phyloP scores from a whole-genome alignment of 139 green algal species.

The Closterium sp. region DNA sequence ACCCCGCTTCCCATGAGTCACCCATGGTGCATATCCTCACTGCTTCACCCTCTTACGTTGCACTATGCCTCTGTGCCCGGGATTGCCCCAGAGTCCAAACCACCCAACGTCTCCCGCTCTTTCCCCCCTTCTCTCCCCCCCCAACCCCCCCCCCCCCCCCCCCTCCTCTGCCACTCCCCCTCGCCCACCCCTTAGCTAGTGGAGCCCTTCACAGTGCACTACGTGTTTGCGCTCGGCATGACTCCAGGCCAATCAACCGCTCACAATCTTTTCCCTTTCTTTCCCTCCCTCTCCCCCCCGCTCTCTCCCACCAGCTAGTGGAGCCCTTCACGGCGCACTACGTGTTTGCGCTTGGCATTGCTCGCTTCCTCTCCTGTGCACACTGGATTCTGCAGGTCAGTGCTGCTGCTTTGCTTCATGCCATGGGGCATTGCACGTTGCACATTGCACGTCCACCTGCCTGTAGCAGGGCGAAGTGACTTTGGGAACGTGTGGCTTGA shows the following conservation, averaged over 20 bases:
- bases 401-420: background rate
- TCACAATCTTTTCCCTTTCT: too few relatives aligned
- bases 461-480: background rate
- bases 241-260: constrained; percentile 47
- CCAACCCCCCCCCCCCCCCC: too few relatives aligned
- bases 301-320: constrained; percentile 67
- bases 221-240: constrained; percentile 94
- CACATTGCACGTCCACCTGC: background rate
- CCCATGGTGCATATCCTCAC: too few relatives aligned
- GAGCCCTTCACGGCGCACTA: constrained; percentile 98
- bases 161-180: too few relatives aligned
- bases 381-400: constrained; percentile 88
- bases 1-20: too few relatives aligned
- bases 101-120: too few relatives aligned
- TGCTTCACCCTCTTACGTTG: too few relatives aligned
- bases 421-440: background rate
- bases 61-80: too few relatives aligned
- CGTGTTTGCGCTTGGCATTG: constrained; percentile 93
- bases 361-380: constrained; percentile 93
- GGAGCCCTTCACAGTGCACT: constrained; percentile 97
- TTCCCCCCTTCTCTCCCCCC: too few relatives aligned
- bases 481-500: background rate
- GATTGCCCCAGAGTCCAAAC: too few relatives aligned
- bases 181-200: constrained; percentile 66
- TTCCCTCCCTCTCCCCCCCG: too few relatives aligned